Evolutionary conservation across 805 yeast species (phyloP).

Genomic region (Candida argentea): DNA sequence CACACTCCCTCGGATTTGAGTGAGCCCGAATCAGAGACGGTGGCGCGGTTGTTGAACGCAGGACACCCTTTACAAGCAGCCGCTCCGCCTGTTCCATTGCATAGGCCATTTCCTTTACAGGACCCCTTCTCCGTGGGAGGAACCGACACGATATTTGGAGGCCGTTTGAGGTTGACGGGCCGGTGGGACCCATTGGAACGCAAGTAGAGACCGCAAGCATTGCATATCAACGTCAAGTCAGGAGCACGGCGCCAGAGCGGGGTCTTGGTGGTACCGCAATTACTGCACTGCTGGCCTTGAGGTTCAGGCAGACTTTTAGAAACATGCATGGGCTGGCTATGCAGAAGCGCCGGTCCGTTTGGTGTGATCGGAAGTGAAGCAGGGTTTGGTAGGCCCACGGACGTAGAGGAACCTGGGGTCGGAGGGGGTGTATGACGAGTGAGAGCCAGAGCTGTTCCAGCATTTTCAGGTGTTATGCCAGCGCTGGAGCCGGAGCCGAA

Average conservation of each 20-base stretch:
- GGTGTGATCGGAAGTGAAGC: background rate
- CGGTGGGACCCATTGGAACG: slow-evolving; percentile 53
- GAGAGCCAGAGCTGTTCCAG: too few species aligned
- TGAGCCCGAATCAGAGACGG: slow-evolving; percentile 15
- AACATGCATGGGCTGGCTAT: background rate
- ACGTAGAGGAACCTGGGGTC: too few species aligned
- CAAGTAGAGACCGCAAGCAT: slow-evolving; percentile 51
- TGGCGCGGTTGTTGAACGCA: slow-evolving; percentile 62
- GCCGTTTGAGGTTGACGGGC: slow-evolving; percentile 55
- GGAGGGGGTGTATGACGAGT: too few species aligned
- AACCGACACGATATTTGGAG: slow-evolving; percentile 40
- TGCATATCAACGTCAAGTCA: slow-evolving; percentile 45
- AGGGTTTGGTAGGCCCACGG: too few species aligned
- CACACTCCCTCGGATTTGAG: background rate
- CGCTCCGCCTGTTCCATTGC: slow-evolving; percentile 85
- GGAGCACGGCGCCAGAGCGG: slow-evolving; percentile 53
- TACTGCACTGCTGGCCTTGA: slow-evolving; percentile 39
- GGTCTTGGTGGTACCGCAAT: slow-evolving; percentile 47
- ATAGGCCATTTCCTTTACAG: slow-evolving; percentile 67
- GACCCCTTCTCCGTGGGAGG: slow-evolving; percentile 38
- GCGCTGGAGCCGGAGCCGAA: too few species aligned
- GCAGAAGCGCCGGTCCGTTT: background rate
- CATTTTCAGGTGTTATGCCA: too few species aligned
- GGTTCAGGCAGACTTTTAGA: slow-evolving; percentile 1
- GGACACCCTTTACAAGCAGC: slow-evolving; percentile 78